These are phyloP conservation scores for Podaxis sp. DNA, from an alignment of 768 basidiomycete species.

Conservation along the genomic window DNA sequence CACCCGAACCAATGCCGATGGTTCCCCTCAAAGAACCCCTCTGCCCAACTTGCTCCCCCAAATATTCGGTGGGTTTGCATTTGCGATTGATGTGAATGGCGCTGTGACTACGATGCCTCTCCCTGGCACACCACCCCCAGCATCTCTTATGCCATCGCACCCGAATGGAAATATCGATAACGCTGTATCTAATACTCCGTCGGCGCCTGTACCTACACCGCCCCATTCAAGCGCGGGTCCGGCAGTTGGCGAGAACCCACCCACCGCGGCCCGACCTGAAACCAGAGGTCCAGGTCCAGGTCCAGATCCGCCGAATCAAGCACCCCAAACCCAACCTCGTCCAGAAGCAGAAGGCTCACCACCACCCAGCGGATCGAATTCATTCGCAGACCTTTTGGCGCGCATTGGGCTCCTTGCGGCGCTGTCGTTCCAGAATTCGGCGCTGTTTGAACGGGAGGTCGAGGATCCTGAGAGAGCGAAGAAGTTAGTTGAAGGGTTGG, in stretches of 20 bases:
- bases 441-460: slow-evolving; percentile 32
- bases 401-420: slow-evolving; percentile 14
- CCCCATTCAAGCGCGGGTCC: too few relatives aligned
- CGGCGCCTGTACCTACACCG: too few relatives aligned
- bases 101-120: too few relatives aligned
- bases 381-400: slow-evolving; percentile 19
- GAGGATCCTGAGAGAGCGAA: slow-evolving; percentile 73
- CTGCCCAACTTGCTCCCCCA: neutral
- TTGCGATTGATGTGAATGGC: too few relatives aligned
- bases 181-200: too few relatives aligned
- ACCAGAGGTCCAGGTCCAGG: neutral
- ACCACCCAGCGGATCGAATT: neutral
- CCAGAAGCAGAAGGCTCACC: neutral
- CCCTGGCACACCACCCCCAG: neutral
- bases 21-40: neutral
- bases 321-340: neutral
- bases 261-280: too few relatives aligned
- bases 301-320: too few relatives aligned
- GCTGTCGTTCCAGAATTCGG: slow-evolving; percentile 23
- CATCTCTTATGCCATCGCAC: too few relatives aligned
- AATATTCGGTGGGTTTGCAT: too few relatives aligned
- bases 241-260: too few relatives aligned
- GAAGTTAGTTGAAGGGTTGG: slow-evolving; percentile 60
- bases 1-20: neutral
- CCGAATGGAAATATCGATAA: too few relatives aligned